phyloP scores from a whole-genome alignment of 805 yeast genomes.

The Suhomyces vadensis region DNA sequence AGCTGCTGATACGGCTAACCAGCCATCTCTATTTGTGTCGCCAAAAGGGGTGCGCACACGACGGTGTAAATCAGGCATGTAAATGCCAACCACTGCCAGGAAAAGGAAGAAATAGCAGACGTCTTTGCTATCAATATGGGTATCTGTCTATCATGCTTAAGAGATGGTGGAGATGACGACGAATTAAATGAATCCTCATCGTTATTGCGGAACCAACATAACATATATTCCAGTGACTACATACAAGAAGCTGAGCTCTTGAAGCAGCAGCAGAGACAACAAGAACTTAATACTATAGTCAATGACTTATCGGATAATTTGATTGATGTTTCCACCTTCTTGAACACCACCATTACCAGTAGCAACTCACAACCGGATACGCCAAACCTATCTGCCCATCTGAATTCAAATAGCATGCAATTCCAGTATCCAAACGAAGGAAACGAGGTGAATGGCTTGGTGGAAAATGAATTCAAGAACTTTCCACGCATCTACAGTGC shows the following conservation, averaged over 20 bases:
- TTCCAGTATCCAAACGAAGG: constrained; percentile 8
- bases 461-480: constrained; percentile 8
- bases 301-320: constrained; percentile 32
- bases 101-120: too few species aligned
- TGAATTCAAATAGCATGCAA: constrained; percentile 7
- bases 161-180: constrained; percentile 34
- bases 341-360: constrained; percentile 11
- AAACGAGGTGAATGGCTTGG: neutral
- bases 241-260: constrained; percentile 36
- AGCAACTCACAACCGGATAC: constrained; percentile 7
- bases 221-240: constrained; percentile 31
- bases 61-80: neutral
- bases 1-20: too few species aligned
- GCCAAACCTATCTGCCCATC: constrained; percentile 4
- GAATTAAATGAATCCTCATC: constrained; percentile 43
- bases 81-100: too few species aligned
- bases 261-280: constrained; percentile 47
- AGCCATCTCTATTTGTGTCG: constrained; percentile 1
- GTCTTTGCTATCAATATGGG: constrained; percentile 38
- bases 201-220: constrained; percentile 27
- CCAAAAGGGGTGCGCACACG: constrained; percentile 2
- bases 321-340: constrained; percentile 16
- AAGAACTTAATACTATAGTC: constrained; percentile 47
- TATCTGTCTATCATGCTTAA: constrained; percentile 48
- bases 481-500: constrained; percentile 13